A percentile compares a stretch with the other conserved stretches of the same genome.
Evolutionary conservation across 208 protist genomes (phyloP).

Genomic region (Trypanosoma vivax): DNA sequence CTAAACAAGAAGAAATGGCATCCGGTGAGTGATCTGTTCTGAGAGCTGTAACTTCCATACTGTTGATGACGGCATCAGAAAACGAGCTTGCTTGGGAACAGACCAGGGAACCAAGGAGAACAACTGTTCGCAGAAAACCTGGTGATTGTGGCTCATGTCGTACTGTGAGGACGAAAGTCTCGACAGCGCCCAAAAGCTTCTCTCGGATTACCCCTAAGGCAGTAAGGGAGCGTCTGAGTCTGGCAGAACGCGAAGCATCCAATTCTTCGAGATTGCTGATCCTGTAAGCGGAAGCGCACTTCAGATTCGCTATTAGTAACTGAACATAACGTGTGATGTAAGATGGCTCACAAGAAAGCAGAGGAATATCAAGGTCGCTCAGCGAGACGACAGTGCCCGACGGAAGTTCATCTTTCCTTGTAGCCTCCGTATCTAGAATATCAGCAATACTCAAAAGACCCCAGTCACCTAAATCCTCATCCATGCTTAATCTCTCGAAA

Average conservation of each 20-base stretch:
- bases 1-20: conserved; percentile 36
- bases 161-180: conserved; percentile 36
- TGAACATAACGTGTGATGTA: conserved; percentile 16
- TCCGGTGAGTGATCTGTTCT: conserved; percentile 2
- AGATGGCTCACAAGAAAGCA: conserved; percentile 21
- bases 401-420: conserved; percentile 14
- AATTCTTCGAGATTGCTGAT: conserved; percentile 33
- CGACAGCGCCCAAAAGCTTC: conserved; percentile 30
- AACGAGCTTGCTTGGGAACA: conserved; percentile 21
- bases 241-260: conserved; percentile 18
- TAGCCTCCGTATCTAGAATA: conserved; percentile 29
- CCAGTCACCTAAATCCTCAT: conserved; percentile 40
- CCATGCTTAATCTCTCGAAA: conserved; percentile 16
- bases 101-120: conserved; percentile 19
- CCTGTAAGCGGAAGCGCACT: conserved; percentile 12
- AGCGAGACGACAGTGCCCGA: conserved; percentile 7
- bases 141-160: conserved; percentile 19
- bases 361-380: conserved; percentile 25
- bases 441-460: conserved; percentile 71
- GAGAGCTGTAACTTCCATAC: conserved; percentile 35
- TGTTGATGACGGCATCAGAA: conserved; percentile 39
- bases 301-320: conserved; percentile 21
- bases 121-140: conserved; percentile 31
- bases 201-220: conserved; percentile 47
- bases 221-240: conserved; percentile 27